Evolutionary conservation across 1,284 basidiomycete genomes (phyloP), one percentile per base, ranked within the genome.

Genomic region (Puccinia polysora): DNA sequence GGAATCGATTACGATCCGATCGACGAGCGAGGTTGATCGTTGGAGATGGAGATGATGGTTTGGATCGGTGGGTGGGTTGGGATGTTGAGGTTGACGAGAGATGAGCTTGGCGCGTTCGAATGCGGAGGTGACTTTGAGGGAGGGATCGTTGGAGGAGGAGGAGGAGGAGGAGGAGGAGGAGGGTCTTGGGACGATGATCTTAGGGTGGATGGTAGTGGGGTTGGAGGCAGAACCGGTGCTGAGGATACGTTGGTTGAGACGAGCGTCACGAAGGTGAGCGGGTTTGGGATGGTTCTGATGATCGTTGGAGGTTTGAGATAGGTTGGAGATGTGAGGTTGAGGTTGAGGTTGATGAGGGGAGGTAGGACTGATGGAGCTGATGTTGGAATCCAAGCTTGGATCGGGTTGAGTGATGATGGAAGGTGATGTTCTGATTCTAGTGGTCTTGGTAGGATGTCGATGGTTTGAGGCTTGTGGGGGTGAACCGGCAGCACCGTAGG

Each of bases 41-140:
- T 56, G 38, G 18, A n/a, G 23, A 8, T 53, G 30, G 25, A 52
- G 34, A 6, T n/a, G 18, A 25, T 55, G 36, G 28, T 56, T n/a
- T 43, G 49, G 15, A 36, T 63, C n/a, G 43, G 34, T 69, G 18
- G 20, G 12, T 59, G 25, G 15, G 1, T 20, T n/a, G 18, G 4
- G 12, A 36, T 47, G 12, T 32, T 69, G 25, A 32, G 58, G 58
- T 47, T 47, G 36, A 34, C 68, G 56, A 10, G 68, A 47, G 10
- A 47, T 49, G 34, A 45, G 20, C 14, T 50, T 32, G 43, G 68
- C 68, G 20, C 68, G 40, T 63, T 71, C 68, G 36, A 71, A 71
- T 6, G 68, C 68, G 15, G 68, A 71, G 7, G 59, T 47, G 38
- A 71, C 55, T 30, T 60, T 71, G 49, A 63, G 45, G 34, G 68